Evolutionary conservation across 2,329 filamentous ascomycete genomes (phyloP).

Genomic region (Curvularia sp.): DNA sequence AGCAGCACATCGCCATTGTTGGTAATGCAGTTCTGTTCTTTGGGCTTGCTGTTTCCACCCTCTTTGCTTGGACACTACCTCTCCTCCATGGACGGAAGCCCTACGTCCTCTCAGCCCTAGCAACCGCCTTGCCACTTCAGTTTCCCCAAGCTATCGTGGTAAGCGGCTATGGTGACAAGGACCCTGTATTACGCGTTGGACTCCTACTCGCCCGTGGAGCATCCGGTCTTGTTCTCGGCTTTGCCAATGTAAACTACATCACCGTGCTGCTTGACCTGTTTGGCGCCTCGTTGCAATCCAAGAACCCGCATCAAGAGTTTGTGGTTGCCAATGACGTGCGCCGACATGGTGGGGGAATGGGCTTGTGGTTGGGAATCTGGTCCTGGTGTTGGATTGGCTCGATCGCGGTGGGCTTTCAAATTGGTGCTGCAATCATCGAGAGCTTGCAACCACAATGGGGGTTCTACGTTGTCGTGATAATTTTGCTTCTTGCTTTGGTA

Average conservation of each 20-base stretch:
- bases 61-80: slow-evolving; percentile 76
- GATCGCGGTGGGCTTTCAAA: slow-evolving; percentile 73
- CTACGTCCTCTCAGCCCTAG: slow-evolving; percentile 74
- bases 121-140: slow-evolving; percentile 73
- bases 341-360: slow-evolving; percentile 78
- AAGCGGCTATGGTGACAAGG: slow-evolving; percentile 57
- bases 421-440: slow-evolving; percentile 74
- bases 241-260: slow-evolving; percentile 79
- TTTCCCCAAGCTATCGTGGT: slow-evolving; percentile 78
- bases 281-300: slow-evolving; percentile 76
- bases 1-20: slow-evolving; percentile 70
- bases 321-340: slow-evolving; percentile 72
- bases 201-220: slow-evolving; percentile 69
- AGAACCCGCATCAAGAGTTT: slow-evolving; percentile 74
- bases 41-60: slow-evolving; percentile 72
- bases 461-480: slow-evolving; percentile 74
- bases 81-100: slow-evolving; percentile 79
- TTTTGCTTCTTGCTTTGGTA: slow-evolving; percentile 69
- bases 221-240: slow-evolving; percentile 74
- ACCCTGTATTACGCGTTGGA: slow-evolving; percentile 64
- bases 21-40: slow-evolving; percentile 78
- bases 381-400: slow-evolving; percentile 79
- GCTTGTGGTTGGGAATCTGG: slow-evolving; percentile 70
- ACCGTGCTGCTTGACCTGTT: slow-evolving; percentile 76
- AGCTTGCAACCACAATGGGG: slow-evolving; percentile 71